A percentile compares a stretch with the other conserved stretches of the same genome.
These are phyloP conservation scores for Zoysia matrella DNA, from an alignment of 202 grass and related monocot genomes.

Conservation along the genomic window DNA sequence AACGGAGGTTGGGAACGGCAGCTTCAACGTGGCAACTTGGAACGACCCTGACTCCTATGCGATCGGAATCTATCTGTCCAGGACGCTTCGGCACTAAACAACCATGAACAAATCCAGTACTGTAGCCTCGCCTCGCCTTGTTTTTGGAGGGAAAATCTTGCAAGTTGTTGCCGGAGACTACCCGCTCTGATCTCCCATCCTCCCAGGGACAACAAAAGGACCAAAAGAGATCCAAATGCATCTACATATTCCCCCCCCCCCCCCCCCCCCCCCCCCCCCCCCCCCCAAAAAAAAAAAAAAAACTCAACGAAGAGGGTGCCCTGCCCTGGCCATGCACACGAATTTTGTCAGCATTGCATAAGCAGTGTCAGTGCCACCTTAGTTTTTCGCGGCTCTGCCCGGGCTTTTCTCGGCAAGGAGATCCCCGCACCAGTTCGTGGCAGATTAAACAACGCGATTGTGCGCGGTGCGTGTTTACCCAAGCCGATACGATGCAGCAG, in stretches of 20 bases:
- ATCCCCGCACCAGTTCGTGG: conserved; percentile 27
- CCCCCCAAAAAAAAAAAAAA: neutral
- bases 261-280: neutral
- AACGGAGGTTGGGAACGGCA: conserved; percentile 4
- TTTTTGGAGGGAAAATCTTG: conserved; percentile 21
- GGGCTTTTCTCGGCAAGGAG: conserved; percentile 41
- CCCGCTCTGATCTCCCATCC: conserved; percentile 5
- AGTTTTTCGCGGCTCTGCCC: conserved; percentile 16
- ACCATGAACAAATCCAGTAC: conserved; percentile 19
- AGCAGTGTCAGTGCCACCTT: conserved; percentile 8
- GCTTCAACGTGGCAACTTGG: conserved; percentile 34
- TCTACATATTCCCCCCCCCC: conserved; percentile 1
- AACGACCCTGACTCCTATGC: conserved; percentile 26
- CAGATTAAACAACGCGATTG: conserved; percentile 34
- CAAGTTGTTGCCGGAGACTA: conserved; percentile 37
- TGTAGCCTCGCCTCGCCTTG: conserved; percentile 7
- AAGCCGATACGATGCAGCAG: conserved; percentile 33
- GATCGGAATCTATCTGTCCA: conserved; percentile 46
- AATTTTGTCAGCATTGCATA: conserved; percentile 36
- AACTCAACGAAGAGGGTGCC: neutral
- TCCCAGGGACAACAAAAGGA: conserved; percentile 28
- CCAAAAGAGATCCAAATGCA: conserved; percentile 22
- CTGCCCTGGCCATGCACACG: neutral
- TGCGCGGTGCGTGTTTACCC: conserved; percentile 43
- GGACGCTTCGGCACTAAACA: conserved; percentile 46